Base-by-base conservation (phyloP, 2,329 filamentous ascomycete species). In the Pseudogymnoascus sp. region DNA sequence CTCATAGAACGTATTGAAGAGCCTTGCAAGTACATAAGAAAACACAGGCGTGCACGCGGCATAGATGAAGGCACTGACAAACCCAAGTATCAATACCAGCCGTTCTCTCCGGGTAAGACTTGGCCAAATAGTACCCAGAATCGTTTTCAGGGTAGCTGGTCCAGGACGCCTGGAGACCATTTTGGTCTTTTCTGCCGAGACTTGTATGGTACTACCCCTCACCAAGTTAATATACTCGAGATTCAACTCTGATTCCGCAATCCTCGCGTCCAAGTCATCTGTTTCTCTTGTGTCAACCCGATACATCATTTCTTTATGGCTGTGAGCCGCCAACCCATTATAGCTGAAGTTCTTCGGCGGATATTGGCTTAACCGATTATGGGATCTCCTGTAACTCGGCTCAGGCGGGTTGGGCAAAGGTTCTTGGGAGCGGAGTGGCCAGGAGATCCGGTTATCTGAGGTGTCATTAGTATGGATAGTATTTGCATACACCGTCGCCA, bases 11-110 rank as follows among this genome's bases (percentile, higher is more conserved):
- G 87, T 87, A 1, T 79, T 76, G 0, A 96, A 81, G 0, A 97
- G 81, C 63, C 87, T 84, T 0, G 91, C 84, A 60, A 96, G 87
- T 7, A 89, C 79, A 72, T 83, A 91, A 0, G 91, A 88, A 69
- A 97, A 97, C 0, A 84, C 77, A 0, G 92, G 90, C 0, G 88
- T 89, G 25, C 84, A 81, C 3, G 81, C 83, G 3, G 90, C 88
- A 56, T 90, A 86, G 0, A 88, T 69, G 0, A 89, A 69, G 31
- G 88, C 85, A 50, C 82, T 80, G 0, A 83, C n/a, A 8, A 91
- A 75, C 1, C 87, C 90, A 1, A 83, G 62, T 0, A 88, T 28
- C 0, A 96, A 76, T 11, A 83, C 73, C 0, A 82, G 1, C 1
- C 82, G 84, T 11, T 87, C 79, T 5, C 67, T 75, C 61, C 69